Evolutionary conservation across 2,329 filamentous ascomycete genomes (phyloP).

Genomic region (Sclerotinia trifoliorum): DNA sequence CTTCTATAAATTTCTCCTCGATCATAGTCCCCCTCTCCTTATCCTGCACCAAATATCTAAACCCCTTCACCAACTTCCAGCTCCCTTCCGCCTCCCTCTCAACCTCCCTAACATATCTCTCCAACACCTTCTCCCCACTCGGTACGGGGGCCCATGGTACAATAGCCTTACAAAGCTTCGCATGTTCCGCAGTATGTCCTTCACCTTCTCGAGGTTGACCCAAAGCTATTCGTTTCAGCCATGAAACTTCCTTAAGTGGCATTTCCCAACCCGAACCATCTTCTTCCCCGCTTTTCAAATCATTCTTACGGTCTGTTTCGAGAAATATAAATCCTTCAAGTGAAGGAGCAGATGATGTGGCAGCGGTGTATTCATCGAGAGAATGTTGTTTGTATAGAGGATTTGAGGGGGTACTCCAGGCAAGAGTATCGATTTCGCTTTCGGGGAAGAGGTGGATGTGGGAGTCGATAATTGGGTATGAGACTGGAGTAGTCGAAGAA

Average conservation of each 20-base stretch:
- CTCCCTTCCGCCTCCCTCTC: slow-evolving; percentile 58
- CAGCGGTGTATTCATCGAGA: slow-evolving; percentile 35
- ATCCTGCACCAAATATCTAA: slow-evolving; percentile 80
- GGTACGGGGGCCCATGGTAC: slow-evolving; percentile 86
- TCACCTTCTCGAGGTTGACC: slow-evolving; percentile 57
- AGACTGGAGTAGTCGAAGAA: background rate
- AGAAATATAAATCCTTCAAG: slow-evolving; percentile 76
- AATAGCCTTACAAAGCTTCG: slow-evolving; percentile 62
- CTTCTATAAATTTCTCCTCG: slow-evolving; percentile 60
- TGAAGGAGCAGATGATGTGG: slow-evolving; percentile 39
- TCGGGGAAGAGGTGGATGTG: slow-evolving; percentile 87
- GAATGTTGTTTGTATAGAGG: slow-evolving; percentile 47
- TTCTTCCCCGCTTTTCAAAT: slow-evolving; percentile 48
- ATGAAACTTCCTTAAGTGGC: slow-evolving; percentile 70
- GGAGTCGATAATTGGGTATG: slow-evolving; percentile 71
- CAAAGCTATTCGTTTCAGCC: slow-evolving; percentile 63
- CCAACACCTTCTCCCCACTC: slow-evolving; percentile 58
- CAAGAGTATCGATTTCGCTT: slow-evolving; percentile 62
- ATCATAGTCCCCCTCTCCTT: slow-evolving; percentile 67
- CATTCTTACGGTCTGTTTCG: slow-evolving; percentile 74
- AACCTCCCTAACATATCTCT: slow-evolving; percentile 63
- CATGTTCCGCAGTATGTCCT: slow-evolving; percentile 54
- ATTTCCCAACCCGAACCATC: slow-evolving; percentile 60
- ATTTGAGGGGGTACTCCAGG: slow-evolving; percentile 63
- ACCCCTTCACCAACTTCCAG: slow-evolving; percentile 71